Evolutionary conservation across 768 basidiomycete genomes (phyloP).

Genomic region (Lanmaoa pseudosensibilis): DNA sequence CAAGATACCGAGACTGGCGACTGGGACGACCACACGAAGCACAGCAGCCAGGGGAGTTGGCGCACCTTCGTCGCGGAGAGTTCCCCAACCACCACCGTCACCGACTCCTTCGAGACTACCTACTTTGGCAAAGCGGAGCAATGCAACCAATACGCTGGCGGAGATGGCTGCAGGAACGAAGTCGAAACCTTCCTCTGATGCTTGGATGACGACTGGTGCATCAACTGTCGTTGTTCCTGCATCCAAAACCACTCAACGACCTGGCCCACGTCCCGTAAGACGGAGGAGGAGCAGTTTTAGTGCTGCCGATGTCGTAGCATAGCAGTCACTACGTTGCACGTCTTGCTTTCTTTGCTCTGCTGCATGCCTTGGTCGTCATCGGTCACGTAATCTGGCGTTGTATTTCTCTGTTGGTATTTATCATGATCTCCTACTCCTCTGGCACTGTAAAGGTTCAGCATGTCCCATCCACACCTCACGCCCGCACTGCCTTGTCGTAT

Average conservation of each 20-base stretch:
- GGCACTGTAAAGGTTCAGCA: conserved; percentile 34
- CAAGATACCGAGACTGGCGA: conserved; percentile 67
- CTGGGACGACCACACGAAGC: conserved; percentile 50
- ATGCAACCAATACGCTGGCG: conserved; percentile 43
- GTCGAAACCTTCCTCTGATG: conserved; percentile 44
- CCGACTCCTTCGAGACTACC: conserved; percentile 78
- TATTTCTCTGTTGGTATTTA: conserved; percentile 29
- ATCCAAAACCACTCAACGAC: conserved; percentile 66
- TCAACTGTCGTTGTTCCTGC: conserved; percentile 67
- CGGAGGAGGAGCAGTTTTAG: conserved; percentile 87
- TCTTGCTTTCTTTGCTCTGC: conserved; percentile 17
- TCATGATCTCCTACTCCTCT: conserved; percentile 20
- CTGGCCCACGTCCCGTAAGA: conserved; percentile 69
- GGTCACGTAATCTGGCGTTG: conserved; percentile 8
- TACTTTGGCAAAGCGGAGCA: conserved; percentile 62
- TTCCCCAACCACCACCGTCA: conserved; percentile 52
- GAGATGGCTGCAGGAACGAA: conserved; percentile 48
- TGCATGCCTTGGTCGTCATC: neutral
- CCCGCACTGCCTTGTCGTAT: conserved; percentile 15
- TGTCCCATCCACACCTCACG: conserved; percentile 13
- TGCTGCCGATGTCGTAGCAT: conserved; percentile 81
- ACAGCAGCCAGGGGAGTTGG: conserved; percentile 39
- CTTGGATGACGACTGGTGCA: conserved; percentile 79
- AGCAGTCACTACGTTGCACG: conserved; percentile 19
- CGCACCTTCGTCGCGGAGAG: conserved; percentile 35